A percentile compares a stretch with the other conserved stretches of the same genome.
Evolutionary conservation across 2,329 filamentous ascomycete species (phyloP).

Genomic region (Penicillium sp.): DNA sequence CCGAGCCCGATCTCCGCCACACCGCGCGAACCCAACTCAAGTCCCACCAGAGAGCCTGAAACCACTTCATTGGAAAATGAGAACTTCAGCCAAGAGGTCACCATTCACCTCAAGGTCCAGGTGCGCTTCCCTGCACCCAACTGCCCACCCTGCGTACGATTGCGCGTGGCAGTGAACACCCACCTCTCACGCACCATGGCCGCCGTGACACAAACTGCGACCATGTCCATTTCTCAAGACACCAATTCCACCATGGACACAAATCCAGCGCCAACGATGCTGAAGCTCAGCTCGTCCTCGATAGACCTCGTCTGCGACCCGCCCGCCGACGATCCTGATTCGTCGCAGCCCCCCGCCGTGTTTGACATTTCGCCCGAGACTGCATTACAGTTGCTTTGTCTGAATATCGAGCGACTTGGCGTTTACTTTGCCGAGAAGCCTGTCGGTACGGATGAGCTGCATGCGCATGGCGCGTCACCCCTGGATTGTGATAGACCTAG

Average conservation of each 20-base stretch:
- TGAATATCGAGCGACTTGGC: slow-evolving; percentile 57
- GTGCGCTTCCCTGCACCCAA: slow-evolving; percentile 19
- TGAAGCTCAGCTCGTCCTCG: slow-evolving; percentile 16
- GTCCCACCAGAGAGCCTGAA: slow-evolving; percentile 4
- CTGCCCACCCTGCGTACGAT: slow-evolving; percentile 10
- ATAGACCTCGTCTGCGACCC: neutral
- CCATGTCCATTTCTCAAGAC: slow-evolving; percentile 6
- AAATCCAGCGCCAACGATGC: slow-evolving; percentile 11
- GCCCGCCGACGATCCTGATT: neutral
- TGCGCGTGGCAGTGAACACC: slow-evolving; percentile 25
- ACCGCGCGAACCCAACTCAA: neutral
- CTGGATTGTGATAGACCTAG: slow-evolving; percentile 28
- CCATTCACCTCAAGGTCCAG: slow-evolving; percentile 27
- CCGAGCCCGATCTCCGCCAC: neutral
- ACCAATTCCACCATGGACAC: neutral
- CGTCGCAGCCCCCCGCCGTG: slow-evolving; percentile 37
- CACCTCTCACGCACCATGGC: neutral
- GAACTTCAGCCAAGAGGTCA: slow-evolving; percentile 25
- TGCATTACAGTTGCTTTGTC: slow-evolving; percentile 75
- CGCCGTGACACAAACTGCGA: slow-evolving; percentile 19
- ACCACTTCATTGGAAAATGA: slow-evolving; percentile 33
- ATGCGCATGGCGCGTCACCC: slow-evolving; percentile 48
- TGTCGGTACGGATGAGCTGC: slow-evolving; percentile 9
- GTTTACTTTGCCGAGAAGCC: slow-evolving; percentile 57
- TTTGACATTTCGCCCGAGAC: slow-evolving; percentile 68